These are phyloP conservation scores for Dysphania ambrosioides DNA, from an alignment of 148 eudicot genomes.

Conservation along the genomic window DNA sequence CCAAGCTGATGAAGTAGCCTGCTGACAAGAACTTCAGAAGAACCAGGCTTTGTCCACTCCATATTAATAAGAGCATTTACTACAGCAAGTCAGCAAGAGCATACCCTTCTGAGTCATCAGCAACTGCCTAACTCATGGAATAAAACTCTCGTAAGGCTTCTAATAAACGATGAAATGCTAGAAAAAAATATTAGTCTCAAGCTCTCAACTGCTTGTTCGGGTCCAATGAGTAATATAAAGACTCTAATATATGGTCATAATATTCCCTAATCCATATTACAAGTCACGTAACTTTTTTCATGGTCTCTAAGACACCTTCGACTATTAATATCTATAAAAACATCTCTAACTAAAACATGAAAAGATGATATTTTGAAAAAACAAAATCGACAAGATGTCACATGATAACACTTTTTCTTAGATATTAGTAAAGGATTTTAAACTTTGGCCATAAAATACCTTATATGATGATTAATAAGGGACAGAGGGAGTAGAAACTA, in stretches of 20 bases:
- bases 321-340: too few species aligned
- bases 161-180: slow-evolving; percentile 13
- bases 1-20: slow-evolving; percentile 80
- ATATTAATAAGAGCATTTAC: slow-evolving; percentile 65
- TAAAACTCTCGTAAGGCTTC: not conserved
- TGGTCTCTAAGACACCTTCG: too few species aligned
- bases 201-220: not conserved
- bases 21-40: slow-evolving; percentile 59
- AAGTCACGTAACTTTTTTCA: not conserved
- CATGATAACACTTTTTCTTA: too few species aligned
- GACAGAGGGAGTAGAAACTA: not conserved
- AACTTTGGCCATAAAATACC: not conserved
- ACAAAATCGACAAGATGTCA: too few species aligned
- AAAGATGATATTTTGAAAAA: too few species aligned
- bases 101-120: slow-evolving; percentile 58
- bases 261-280: not conserved
- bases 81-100: slow-evolving; percentile 45
- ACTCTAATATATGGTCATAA: slow-evolving; percentile 3
- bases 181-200: not conserved
- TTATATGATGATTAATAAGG: not conserved
- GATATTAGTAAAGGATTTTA: not conserved
- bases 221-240: too few species aligned
- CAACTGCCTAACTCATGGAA: slow-evolving; percentile 45
- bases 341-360: too few species aligned
- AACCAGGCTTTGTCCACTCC: slow-evolving; percentile 80